Base-by-base conservation (phyloP, 768 basidiomycete species). In the Omphalotus guepiniiformis region DNA sequence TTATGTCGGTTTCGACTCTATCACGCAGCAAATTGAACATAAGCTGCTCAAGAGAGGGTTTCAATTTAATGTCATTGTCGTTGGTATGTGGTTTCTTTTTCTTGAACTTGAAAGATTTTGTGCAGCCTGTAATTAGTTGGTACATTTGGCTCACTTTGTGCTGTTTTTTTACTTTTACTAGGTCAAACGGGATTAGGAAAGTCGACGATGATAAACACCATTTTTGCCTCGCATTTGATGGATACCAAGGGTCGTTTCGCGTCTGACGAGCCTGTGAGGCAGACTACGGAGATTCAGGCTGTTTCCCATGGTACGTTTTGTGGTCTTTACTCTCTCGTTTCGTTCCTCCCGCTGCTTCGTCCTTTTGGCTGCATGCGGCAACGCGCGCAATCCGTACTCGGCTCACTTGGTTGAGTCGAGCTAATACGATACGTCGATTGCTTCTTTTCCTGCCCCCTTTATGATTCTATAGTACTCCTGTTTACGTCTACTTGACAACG, bases 21-120 rank as follows among this genome's bases (percentile, higher is more conserved):
- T 98, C 67, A 95, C 93, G 50, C 82, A 84, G 61, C 95, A 97
- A 71, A 97, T 97, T 58, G 95, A 99, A 77, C 89, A 94, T 79
- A 97, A 97, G 80, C 86, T 97, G 55, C 80, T 98, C 73, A 97
- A 97, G 74, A 84, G 95, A 54, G 95, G 95, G 51, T 98, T 98
- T 78, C 92, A 97, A 76, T 98, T 98, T 82, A 98, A 97, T 62
- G 88, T 96, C 51, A 97, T 98, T 63, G 88, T 92, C 52, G 95
- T 87, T 58, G 95, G 94, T 94, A 56, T 59, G 86, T 79, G 23
- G 35, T 49, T 18, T 34, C 19, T 41, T 16, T 7, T 19, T 46
- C 39, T 21, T 12, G 18, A 16, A 34, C 13, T 51, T 53, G 11
- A n/a, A n/a, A n/a, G n/a, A n/a, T n/a, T n/a, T n/a, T n/a, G n/a